Base-by-base conservation (phyloP, 176 grass and related monocot genomes). In the Musa troglodytarum region DNA sequence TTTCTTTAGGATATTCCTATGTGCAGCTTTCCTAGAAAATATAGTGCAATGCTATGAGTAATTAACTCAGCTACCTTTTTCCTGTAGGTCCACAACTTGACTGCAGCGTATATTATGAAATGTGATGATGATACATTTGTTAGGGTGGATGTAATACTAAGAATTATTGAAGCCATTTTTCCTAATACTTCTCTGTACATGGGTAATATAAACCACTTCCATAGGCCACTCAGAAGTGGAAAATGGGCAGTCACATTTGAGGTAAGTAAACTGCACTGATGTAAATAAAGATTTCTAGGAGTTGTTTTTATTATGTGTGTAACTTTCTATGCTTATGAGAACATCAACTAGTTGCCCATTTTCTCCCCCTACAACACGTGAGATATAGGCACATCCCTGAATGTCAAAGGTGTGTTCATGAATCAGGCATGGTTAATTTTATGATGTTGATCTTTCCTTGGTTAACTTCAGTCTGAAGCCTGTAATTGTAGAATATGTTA, bases 61-160 rank as follows among this genome's bases (percentile, higher is more conserved):
- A 20, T 49, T 16, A 10, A 65, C 43, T 49, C 1, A 15, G 23
- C 7, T 10, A 71, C 14, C 10, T 50, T 80, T 49, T 20, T 15
- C 69, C 1, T 86, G 20, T 73, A 98, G 95, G 88, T 89, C 34
- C 77, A 89, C 50, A 91, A 89, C 55, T 72, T 98, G 62, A 89
- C 84, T 19, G 76, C 84, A 70, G 74, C 81, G 10, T 91, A 98
- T 78, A 91, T 93, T 69, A 98, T 93, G 95, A 98, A 98, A 77
- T 91, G 90, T 10, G 90, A 98, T 1, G 90, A 94, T 8, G 95
- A 91, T 66, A 98, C 84, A 65, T 98, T 94, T 77, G 72, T 98
- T 49, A 81, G 95, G 65, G 78, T 98, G 50, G 90, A 98, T 87
- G 74, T 84, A 29, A 70, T 98, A 72, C 59, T 91, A 78, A 83